Evolutionary conservation across 2,329 filamentous ascomycete genomes (phyloP), one percentile per base, ranked within the genome.

Genomic region (Rachicladosporium sp.): DNA sequence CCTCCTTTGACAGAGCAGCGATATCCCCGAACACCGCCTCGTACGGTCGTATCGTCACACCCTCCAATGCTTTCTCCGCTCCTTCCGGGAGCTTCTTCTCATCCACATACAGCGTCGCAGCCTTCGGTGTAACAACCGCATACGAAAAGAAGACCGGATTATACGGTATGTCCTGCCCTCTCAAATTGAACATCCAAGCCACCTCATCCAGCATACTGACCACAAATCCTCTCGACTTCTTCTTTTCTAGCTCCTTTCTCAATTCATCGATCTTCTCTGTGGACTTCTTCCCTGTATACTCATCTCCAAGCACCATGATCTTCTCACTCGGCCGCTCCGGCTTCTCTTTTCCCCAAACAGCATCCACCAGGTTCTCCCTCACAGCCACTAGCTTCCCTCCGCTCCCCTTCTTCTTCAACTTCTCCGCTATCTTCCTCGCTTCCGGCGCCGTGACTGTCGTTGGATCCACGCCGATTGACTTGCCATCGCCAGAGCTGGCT

Each of bases 91-190:
- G 64, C 60, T 95, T 94, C 10, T 74, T 72, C 9, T 79, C 73
- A 54, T 96, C 82, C 43, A 96, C 69, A 55, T 95, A 98, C 4
- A 98, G 71, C 1, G 79, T 87, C 15, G 81, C 84, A 2, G 76
- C 69, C 1, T 60, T 78, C 2, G 79, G 76, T 2, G 91, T 96
- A 46, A 98, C 68, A 32, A 91, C 74, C 33, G 89, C 89, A 55
- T 96, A 98, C 10, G 89, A 91, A 64, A 96, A 96, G 69, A 98
- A 96, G 36, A 98, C 91, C 0, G 91, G 91, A 57, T 98, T 98
- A 67, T 91, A 98, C 0, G 87, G 85, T 48, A 98, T 96, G 58
- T 96, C 91, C 59, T 74, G 91, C 51, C 91, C 91, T 50, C 91
- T 79, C 36, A 98, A 67, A 63, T 98, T 98, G 68, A 95, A 95